Base-by-base conservation (phyloP, 225 moss, liverwort and hornwort species). In the Sphagnum tenellum region DNA sequence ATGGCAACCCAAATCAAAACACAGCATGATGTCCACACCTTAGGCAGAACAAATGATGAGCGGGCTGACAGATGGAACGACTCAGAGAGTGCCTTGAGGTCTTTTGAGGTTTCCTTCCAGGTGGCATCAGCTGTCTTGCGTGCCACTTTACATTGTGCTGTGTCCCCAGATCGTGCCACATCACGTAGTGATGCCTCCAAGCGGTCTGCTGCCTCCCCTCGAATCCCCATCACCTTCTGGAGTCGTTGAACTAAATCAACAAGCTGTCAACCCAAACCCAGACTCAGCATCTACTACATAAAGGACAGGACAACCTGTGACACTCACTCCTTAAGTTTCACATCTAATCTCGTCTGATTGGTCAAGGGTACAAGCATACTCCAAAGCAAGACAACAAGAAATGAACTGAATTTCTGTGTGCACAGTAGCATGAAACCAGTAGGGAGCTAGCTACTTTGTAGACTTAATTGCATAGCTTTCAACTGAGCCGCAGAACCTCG, bases 131-230 rank as follows among this genome's bases (percentile, higher is more conserved):
- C 78, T 47, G 74, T 58, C 69, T 96, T 96, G 2, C 95, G 88
- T 3, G 77, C 85, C 45, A 72, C 74, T 84, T 96, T 96, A 62
- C 88, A 89, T 6, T 70, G 70, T 52, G 82, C 75, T 46, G 89
- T 86, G 73, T 92, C 92, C 13, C 95, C 92, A 48, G 92, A 82
- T 70, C 95, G 88, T 46, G 85, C 79, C 7, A 89, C 84, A 53
- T 96, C 95, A 46, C 81, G 89, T 47, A 96, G 64, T 12, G 95
- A 84, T 46, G 84, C 82, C 67, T 96, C 87, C 59, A 87, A 75
- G 57, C 82, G 82, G 12, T 90, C 92, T 48, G 88, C 84, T 3
- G 82, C 79, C 46, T 71, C 69, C 56, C 72, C 76, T 56, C 95
- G 85, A 45, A 81, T 69, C 12, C 71, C 70, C 72, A 96, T 70